These are phyloP conservation scores for Diplotaxis tenuifolia DNA, from an alignment of 345 rosid species.

Conservation along the genomic window DNA sequence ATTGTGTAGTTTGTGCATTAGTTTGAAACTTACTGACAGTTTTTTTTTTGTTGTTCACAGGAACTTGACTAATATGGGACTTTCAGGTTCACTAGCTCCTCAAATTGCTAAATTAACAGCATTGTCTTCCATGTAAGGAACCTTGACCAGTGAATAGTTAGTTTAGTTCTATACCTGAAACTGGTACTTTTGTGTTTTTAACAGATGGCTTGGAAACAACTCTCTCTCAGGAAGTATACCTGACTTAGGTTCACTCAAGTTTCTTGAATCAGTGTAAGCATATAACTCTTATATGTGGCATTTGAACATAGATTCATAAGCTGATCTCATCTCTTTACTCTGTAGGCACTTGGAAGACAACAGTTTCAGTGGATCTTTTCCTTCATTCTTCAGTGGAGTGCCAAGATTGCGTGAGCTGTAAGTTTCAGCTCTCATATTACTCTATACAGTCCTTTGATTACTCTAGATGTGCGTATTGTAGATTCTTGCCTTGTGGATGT, in stretches of 20 bases:
- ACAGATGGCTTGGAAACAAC: constrained; percentile 80
- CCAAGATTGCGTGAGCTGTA: constrained; percentile 62
- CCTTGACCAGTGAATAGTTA: not conserved
- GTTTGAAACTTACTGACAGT: constrained; percentile 6
- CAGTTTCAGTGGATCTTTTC: constrained; percentile 59
- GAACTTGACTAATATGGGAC: constrained; percentile 69
- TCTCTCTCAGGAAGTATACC: constrained; percentile 69
- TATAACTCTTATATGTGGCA: not conserved
- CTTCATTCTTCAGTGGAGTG: constrained; percentile 57
- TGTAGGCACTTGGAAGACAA: constrained; percentile 85
- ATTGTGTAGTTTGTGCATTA: not conserved
- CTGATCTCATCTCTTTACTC: not conserved
- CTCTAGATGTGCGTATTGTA: constrained; percentile 11
- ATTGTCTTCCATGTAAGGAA: constrained; percentile 66
- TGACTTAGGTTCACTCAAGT: constrained; percentile 56
- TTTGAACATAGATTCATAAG: not conserved
- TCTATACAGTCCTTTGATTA: not conserved
- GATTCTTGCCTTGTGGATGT: constrained; percentile 33
- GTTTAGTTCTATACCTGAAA: not conserved
- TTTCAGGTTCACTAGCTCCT: constrained; percentile 70
- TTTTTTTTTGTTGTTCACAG: constrained; percentile 39
- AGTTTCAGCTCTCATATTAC: constrained; percentile 38
- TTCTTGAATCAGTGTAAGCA: constrained; percentile 62
- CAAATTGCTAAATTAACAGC: constrained; percentile 63
- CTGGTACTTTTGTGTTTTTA: constrained; percentile 28